phyloP scores from a whole-genome alignment of 768 basidiomycete genomes.

The Suillus brevipes region DNA sequence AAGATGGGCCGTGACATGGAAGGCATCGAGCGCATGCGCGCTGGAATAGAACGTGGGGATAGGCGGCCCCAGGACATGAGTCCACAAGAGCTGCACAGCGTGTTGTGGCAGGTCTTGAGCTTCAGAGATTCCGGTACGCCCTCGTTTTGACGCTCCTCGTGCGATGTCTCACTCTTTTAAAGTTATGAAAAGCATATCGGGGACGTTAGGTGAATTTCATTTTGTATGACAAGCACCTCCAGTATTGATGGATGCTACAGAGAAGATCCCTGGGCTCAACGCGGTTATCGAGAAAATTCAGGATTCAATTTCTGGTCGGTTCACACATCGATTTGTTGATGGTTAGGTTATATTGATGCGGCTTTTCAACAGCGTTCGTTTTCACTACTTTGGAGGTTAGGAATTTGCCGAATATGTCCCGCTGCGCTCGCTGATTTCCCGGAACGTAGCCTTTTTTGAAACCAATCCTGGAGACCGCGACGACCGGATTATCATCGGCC shows the following conservation, averaged over 20 bases:
- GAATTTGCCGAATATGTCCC: background rate
- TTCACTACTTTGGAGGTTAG: slow-evolving; percentile 81
- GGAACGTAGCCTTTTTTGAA: slow-evolving; percentile 70
- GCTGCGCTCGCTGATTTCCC: background rate
- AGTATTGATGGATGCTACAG: slow-evolving; percentile 32
- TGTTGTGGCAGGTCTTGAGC: slow-evolving; percentile 81
- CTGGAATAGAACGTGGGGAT: slow-evolving; percentile 57
- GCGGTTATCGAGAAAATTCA: slow-evolving; percentile 76
- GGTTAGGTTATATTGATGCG: background rate
- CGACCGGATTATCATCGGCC: slow-evolving; percentile 55
- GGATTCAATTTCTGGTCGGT: slow-evolving; percentile 65
- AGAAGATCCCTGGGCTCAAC: slow-evolving; percentile 82
- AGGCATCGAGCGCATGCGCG: slow-evolving; percentile 66
- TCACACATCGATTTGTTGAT: background rate
- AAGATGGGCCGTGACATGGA: slow-evolving; percentile 79
- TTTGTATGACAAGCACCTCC: background rate
- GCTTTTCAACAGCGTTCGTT: slow-evolving; percentile 61
- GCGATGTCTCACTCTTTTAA: background rate
- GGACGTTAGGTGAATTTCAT: slow-evolving; percentile 55
- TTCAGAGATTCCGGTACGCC: slow-evolving; percentile 76
- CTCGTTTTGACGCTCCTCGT: background rate
- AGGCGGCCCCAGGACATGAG: slow-evolving; percentile 79
- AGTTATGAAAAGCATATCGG: slow-evolving; percentile 77
- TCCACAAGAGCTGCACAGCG: slow-evolving; percentile 83
- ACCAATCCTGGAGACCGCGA: slow-evolving; percentile 73